Evolutionary conservation across 352 stramenopile genomes (phyloP), one percentile per base, ranked within the genome.

Genomic region (Phytopythium litorale): DNA sequence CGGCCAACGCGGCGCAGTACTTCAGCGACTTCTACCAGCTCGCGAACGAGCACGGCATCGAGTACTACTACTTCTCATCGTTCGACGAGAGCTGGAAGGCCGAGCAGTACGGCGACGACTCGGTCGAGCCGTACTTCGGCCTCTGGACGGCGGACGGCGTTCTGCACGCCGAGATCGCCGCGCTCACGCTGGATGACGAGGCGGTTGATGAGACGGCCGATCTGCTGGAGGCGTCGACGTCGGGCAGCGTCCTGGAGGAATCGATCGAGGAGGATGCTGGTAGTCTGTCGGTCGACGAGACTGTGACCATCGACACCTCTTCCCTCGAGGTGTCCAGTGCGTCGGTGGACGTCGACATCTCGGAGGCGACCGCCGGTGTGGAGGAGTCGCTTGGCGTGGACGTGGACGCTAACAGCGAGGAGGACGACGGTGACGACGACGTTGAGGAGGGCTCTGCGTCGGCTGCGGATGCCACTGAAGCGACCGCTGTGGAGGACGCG

Each of bases 51-150:
- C 74, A 82, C 42, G 57, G 78, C 42, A 58, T 84, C 25, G 67
- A 62, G 62, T 91, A 89, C 73, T 91, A 75, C 58, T 91, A 86
- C 68, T 91, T 88, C 63, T 76, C 76, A n/a, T 79, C 65, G 48
- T 88, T 87, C 55, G 81, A 91, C 66, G 73, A 79, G 61, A 40
- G 64, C 25, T 91, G 80, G 78, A 87, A 88, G 67, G 63, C 84
- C 59, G 60, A 67, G 30, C 75, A 66, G 35, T 69, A 75, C 35
- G 66, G 66, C 46, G 75, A 87, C 67, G 70, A 74, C 55, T 87
- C 80, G 37, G 79, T 88, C 48, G 81, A 91, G 69, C 78, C 77
- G 48, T 85, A 89, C 68, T 91, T 91, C 56, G 81, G 81, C 16
- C 58, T 91, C 53, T 88, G 87, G 56, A 76, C 70, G 28, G 37